Percentiles rank a stretch among this genome's conserved stretches.
These are phyloP conservation scores for Chimonanthus praecox DNA, from an alignment of 164 flowering plant species.

Conservation along the genomic window DNA sequence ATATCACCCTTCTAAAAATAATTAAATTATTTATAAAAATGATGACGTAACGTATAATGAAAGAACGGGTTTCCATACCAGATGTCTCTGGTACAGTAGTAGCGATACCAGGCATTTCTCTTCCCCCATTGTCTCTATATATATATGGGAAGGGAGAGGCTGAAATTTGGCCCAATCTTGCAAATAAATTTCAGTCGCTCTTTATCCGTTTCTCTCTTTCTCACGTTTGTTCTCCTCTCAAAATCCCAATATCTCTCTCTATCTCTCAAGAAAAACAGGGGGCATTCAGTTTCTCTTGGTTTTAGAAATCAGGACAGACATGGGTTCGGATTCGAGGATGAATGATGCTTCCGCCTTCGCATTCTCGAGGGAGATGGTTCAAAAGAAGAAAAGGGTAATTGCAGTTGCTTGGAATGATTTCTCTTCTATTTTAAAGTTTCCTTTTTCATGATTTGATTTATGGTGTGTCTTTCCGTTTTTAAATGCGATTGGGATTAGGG, in stretches of 20 bases:
- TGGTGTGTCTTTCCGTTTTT: neutral
- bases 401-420: neutral
- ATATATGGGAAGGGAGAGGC: neutral
- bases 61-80: too few species aligned
- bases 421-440: slow-evolving; percentile 1
- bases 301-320: slow-evolving; percentile 10
- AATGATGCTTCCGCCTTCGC: slow-evolving; percentile 30
- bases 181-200: neutral
- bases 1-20: too few species aligned
- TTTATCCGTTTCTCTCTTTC: neutral
- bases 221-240: neutral
- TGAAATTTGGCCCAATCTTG: neutral
- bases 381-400: slow-evolving; percentile 49
- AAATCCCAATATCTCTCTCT: too few species aligned
- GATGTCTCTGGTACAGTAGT: neutral
- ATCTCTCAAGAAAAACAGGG: too few species aligned
- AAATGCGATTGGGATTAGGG: slow-evolving; percentile 27
- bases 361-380: slow-evolving; percentile 44
- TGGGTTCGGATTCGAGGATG: slow-evolving; percentile 58
- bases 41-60: too few species aligned
- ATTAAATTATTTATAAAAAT: too few species aligned
- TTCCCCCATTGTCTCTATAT: neutral
- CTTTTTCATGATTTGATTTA: neutral
- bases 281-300: neutral
- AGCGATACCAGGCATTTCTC: neutral